Conservation (phyloP, 768 basidiomycete genomes). For the Xerocomellus intermedius region DNA sequence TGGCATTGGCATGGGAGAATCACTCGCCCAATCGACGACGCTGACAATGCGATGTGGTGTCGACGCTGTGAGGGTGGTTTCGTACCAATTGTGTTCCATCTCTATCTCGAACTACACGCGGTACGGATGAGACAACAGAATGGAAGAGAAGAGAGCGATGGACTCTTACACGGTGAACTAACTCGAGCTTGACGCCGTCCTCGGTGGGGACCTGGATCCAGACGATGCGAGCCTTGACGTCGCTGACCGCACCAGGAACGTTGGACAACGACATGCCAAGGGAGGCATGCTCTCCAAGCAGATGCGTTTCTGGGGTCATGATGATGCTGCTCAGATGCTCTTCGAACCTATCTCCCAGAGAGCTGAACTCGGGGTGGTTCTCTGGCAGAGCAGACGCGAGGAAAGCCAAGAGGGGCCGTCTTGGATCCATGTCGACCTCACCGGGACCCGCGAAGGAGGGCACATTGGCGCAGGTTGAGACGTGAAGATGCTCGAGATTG, state of each 20-base stretch:
- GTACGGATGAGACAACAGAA: background rate
- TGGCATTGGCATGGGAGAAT: slow-evolving; percentile 50
- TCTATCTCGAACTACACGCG: slow-evolving; percentile 74
- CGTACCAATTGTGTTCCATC: slow-evolving; percentile 96
- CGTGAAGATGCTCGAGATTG: slow-evolving; percentile 44
- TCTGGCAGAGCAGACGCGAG: slow-evolving; percentile 71
- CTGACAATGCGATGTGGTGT: slow-evolving; percentile 80
- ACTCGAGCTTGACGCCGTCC: slow-evolving; percentile 59
- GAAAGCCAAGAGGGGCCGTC: slow-evolving; percentile 70
- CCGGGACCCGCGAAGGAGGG: slow-evolving; percentile 23
- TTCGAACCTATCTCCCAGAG: slow-evolving; percentile 49
- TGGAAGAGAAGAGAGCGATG: background rate
- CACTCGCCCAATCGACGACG: slow-evolving; percentile 94
- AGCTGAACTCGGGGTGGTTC: slow-evolving; percentile 37
- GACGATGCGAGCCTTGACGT: slow-evolving; percentile 77
- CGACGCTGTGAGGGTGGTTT: slow-evolving; percentile 74
- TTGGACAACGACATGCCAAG: slow-evolving; percentile 31
- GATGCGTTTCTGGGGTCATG: slow-evolving; percentile 38
- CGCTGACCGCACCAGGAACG: slow-evolving; percentile 75
- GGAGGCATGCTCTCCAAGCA: slow-evolving; percentile 46
- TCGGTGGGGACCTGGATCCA: slow-evolving; percentile 80
- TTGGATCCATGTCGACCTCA: slow-evolving; percentile 34
- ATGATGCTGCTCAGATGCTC: slow-evolving; percentile 51
- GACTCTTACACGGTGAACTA: slow-evolving; percentile 53
- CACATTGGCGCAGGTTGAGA: slow-evolving; percentile 58